Evolutionary conservation across 2,329 filamentous ascomycete species (phyloP).

Genomic region (Penicillium sp.): DNA sequence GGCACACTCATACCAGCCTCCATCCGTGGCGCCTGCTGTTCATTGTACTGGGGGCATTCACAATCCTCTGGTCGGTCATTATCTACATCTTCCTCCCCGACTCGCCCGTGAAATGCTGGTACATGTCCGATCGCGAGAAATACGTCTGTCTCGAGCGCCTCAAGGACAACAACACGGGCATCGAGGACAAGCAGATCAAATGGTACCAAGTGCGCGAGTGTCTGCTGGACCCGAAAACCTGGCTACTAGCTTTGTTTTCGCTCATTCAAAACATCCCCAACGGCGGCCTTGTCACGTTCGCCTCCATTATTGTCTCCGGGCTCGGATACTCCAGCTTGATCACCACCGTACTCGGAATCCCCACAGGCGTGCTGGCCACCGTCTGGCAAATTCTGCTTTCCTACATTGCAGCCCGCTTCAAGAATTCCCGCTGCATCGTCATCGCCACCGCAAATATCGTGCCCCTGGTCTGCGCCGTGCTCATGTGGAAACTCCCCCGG

Average conservation of each 20-base stretch:
- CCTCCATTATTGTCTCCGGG: constrained; percentile 34
- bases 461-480: constrained; percentile 24
- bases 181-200: constrained; percentile 26
- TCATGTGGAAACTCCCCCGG: background rate
- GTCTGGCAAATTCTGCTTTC: constrained; percentile 27
- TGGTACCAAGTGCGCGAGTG: constrained; percentile 26
- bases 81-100: constrained; percentile 44
- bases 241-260: constrained; percentile 30
- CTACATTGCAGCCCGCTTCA: constrained; percentile 26
- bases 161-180: constrained; percentile 36
- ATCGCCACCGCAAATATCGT: constrained; percentile 25
- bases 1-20: constrained; percentile 22
- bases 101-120: constrained; percentile 48
- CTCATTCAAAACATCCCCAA: constrained; percentile 34
- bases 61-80: constrained; percentile 48
- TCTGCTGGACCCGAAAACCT: constrained; percentile 34
- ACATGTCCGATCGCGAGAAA: constrained; percentile 53
- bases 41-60: constrained; percentile 48
- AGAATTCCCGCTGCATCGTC: constrained; percentile 25
- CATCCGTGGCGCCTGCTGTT: constrained; percentile 46
- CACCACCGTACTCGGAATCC: constrained; percentile 34
- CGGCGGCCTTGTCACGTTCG: constrained; percentile 33
- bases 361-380: constrained; percentile 30
- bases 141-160: constrained; percentile 42
- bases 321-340: constrained; percentile 35